Conservation (phyloP, 2,329 filamentous ascomycete species). For the Ampelomyces quisqualis region DNA sequence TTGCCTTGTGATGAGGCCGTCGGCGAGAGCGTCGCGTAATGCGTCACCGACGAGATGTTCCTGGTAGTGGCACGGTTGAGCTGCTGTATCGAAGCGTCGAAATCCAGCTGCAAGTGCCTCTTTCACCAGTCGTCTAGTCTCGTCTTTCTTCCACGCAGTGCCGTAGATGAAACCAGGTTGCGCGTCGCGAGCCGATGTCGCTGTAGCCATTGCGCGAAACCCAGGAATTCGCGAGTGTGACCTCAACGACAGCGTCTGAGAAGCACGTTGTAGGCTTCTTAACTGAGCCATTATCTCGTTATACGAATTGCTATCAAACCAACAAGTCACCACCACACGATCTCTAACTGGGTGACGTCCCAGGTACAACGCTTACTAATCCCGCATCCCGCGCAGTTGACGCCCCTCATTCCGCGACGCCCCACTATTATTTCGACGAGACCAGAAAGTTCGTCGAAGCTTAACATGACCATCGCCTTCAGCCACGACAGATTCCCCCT, state of each 20-base stretch:
- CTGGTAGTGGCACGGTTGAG: constrained; percentile 75
- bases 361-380: not conserved
- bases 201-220: too few species aligned
- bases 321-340: too few species aligned
- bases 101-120: constrained; percentile 69
- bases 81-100: constrained; percentile 73
- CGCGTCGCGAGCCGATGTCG: constrained; percentile 17
- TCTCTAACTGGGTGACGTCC: too few species aligned
- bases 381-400: too few species aligned
- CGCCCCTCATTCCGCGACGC: not conserved
- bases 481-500: too few species aligned
- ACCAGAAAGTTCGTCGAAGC: not conserved
- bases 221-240: too few species aligned
- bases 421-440: not conserved
- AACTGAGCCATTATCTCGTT: too few species aligned
- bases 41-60: constrained; percentile 70
- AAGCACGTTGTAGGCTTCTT: not conserved
- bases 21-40: constrained; percentile 60
- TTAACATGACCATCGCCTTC: not conserved
- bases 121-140: constrained; percentile 66
- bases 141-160: constrained; percentile 81
- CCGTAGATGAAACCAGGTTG: constrained; percentile 64
- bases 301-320: too few species aligned
- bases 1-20: constrained; percentile 59
- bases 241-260: not conserved